Base-by-base conservation (phyloP, 1,284 basidiomycete genomes). In the Pyrrhoderma noxium region DNA sequence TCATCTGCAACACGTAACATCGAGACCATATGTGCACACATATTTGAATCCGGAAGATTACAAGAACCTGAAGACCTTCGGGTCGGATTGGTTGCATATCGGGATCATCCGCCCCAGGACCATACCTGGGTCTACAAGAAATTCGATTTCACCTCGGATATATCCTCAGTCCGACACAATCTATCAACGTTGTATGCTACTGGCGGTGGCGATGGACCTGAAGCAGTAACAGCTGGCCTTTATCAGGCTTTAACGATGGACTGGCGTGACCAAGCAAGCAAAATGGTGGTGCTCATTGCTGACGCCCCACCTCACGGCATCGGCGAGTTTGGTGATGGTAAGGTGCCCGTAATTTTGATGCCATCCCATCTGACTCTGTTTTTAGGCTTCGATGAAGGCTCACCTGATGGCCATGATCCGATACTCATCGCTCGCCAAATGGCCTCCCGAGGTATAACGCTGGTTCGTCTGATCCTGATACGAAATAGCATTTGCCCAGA, bases 261-360 rank as follows among this genome's bases (percentile, higher is more conserved):
- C 37, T 99, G 96, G 96, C 76, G 96, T 59, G 74, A 78, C 45
- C 70, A 82, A 49, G 92, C 95, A 14, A 93, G 89, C 62, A 96
- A 91, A 73, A 97, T 99, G 89, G 80, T 93, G 45, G 90, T 94
- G 4, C 77, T 94, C 58, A 93, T 98, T 61, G 93, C 96, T 8
- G 96, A 99, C 74, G 95, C 95, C 0, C 96, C 95, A 22, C 93
- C 95, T 23, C 95, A 99, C 70, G 95, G 90, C 1, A 88, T 92
- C 60, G 89, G 89, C 53, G 89, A 91, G 65, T 90, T 93, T 60
- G 93, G 93, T 18, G 93, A 96, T 69, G 93, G 93, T 87, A 58
- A 58, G 76, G 66, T 19, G 52, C 27, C n/a, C n/a, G n/a, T n/a
- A n/a, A n/a, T n/a, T n/a, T 19, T 35, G 41, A 56, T 54, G 40